phyloP scores from a whole-genome alignment of 2,329 filamentous ascomycete species.

The Pseudogymnoascus sp. region DNA sequence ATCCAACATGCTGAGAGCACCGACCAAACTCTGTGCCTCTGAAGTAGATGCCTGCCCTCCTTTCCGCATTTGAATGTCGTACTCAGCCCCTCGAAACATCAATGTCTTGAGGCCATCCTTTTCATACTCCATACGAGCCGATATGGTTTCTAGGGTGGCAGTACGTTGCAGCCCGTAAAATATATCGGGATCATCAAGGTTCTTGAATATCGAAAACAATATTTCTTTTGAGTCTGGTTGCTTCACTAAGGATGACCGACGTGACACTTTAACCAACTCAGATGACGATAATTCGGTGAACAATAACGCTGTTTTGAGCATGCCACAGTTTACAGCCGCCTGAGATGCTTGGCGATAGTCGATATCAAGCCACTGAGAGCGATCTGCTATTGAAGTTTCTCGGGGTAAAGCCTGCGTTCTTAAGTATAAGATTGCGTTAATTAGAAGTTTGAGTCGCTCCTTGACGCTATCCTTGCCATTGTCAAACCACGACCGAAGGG shows the following conservation, averaged over 20 bases:
- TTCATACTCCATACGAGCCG: conserved; percentile 82
- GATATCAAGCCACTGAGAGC: conserved; percentile 76
- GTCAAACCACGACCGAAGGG: conserved; percentile 56
- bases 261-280: conserved; percentile 46
- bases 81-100: conserved; percentile 81
- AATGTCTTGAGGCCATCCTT: conserved; percentile 78
- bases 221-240: conserved; percentile 52
- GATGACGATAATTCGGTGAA: conserved; percentile 67
- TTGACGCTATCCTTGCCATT: conserved; percentile 37
- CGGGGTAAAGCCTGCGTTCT: conserved; percentile 66
- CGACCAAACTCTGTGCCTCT: conserved; percentile 63
- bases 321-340: conserved; percentile 67
- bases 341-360: conserved; percentile 61
- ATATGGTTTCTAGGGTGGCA: conserved; percentile 65
- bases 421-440: conserved; percentile 80
- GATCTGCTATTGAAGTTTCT: conserved; percentile 70
- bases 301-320: conserved; percentile 79
- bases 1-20: conserved; percentile 70
- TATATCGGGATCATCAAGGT: conserved; percentile 89
- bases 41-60: conserved; percentile 44
- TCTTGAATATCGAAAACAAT: conserved; percentile 75
- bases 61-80: conserved; percentile 71
- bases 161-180: conserved; percentile 86
- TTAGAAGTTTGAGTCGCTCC: conserved; percentile 60
- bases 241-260: conserved; percentile 54